phyloP scores from a whole-genome alignment of 805 yeast genomes.

The Starmerella apis region DNA sequence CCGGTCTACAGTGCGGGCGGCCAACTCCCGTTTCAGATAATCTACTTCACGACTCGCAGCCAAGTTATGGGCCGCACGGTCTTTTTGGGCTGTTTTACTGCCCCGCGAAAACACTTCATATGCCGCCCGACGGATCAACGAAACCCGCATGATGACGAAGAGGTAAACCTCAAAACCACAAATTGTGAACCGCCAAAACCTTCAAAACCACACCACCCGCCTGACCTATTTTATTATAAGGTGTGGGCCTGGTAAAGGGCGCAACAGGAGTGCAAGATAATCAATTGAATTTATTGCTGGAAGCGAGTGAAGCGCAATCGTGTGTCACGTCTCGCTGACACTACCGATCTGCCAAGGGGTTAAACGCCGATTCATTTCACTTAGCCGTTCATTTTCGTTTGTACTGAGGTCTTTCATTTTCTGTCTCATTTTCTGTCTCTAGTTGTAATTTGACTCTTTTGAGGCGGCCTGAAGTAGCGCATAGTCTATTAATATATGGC shows the following conservation, averaged over 20 bases:
- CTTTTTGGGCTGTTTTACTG: constrained; percentile 52
- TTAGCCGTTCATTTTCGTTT: no score
- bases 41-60: constrained; percentile 50
- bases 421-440: no score
- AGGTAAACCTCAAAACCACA: neutral
- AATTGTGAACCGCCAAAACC: neutral
- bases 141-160: constrained; percentile 12
- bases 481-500: neutral
- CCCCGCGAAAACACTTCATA: constrained; percentile 52
- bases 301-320: no score
- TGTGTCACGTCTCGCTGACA: no score
- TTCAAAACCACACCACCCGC: no score
- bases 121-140: constrained; percentile 29
- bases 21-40: constrained; percentile 65
- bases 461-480: neutral
- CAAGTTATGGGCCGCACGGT: constrained; percentile 39
- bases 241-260: neutral
- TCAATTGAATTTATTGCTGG: no score
- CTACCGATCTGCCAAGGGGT: no score
- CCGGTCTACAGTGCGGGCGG: constrained; percentile 61
- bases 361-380: no score
- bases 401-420: no score
- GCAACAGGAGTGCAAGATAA: no score
- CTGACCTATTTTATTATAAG: neutral
- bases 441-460: no score